phyloP scores from a whole-genome alignment of 495 filamentous ascomycete genomes.

The Ascodesmis nigricans region DNA sequence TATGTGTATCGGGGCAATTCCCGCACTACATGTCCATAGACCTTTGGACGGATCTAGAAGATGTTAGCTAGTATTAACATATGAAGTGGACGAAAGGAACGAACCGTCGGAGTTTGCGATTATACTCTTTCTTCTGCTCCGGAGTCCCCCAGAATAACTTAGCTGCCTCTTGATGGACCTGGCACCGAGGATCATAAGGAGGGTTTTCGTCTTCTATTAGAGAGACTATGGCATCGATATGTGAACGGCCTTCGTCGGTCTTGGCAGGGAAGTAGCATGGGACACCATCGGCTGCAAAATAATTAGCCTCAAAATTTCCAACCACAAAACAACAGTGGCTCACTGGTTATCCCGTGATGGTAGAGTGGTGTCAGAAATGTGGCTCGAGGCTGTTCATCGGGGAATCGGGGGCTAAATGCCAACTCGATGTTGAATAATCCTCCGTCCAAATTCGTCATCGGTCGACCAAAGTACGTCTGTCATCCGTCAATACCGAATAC shows the following conservation, averaged over 20 bases:
- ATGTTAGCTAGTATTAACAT: background rate
- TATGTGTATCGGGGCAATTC: too few species aligned
- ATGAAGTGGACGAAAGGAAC: background rate
- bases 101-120: conserved; percentile 43
- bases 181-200: conserved; percentile 72
- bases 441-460: conserved; percentile 85
- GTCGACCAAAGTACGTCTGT: conserved; percentile 67
- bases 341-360: conserved; percentile 64
- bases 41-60: conserved; percentile 17
- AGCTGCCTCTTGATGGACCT: conserved; percentile 69
- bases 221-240: conserved; percentile 67
- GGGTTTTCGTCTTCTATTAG: conserved; percentile 70
- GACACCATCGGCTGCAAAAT: conserved; percentile 33
- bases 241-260: conserved; percentile 56
- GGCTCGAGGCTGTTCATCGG: conserved; percentile 73
- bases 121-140: conserved; percentile 65
- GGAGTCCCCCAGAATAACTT: conserved; percentile 68
- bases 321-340: background rate
- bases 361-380: conserved; percentile 62
- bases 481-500: conserved; percentile 6
- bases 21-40: conserved; percentile 16
- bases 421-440: conserved; percentile 69
- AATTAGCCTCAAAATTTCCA: too few species aligned
- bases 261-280: conserved; percentile 62
- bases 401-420: conserved; percentile 68